Percentiles rank a stretch among this genome's conserved stretches.
These are phyloP conservation scores for Pseudogymnoascus verrucosus DNA, from an alignment of 2,329 filamentous ascomycete genomes.

Conservation along the genomic window DNA sequence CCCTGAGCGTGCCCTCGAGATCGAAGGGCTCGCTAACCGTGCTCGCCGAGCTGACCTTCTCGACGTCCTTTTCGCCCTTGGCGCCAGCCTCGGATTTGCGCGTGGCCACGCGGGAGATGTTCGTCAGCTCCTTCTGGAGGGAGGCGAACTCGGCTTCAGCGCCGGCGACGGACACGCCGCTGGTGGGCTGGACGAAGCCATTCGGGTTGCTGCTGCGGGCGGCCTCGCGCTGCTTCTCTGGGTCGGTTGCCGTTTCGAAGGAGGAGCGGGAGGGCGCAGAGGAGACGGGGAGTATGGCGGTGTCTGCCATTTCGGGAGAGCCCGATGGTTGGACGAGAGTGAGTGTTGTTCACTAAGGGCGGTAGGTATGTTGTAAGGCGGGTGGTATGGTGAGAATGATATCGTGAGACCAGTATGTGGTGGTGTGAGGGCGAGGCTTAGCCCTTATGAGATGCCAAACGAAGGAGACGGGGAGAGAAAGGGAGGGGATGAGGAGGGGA, in stretches of 20 bases:
- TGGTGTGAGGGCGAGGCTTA: neutral
- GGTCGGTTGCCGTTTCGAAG: neutral
- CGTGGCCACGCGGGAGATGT: constrained; percentile 44
- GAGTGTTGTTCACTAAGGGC: neutral
- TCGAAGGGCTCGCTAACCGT: constrained; percentile 56
- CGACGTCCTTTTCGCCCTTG: constrained; percentile 41
- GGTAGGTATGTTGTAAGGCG: neutral
- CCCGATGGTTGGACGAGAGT: neutral
- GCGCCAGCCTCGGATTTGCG: constrained; percentile 40
- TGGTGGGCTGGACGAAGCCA: constrained; percentile 33
- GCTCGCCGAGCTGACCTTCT: constrained; percentile 43
- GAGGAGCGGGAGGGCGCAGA: neutral
- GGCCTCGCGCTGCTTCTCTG: constrained; percentile 27
- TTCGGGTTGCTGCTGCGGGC: constrained; percentile 40
- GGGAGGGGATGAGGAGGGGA: neutral
- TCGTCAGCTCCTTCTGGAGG: constrained; percentile 53
- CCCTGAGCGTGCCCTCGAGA: constrained; percentile 64
- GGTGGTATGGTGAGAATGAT: neutral
- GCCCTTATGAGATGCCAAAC: neutral
- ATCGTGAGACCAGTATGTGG: neutral
- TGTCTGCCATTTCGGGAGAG: neutral
- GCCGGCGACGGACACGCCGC: constrained; percentile 54
- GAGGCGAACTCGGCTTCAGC: constrained; percentile 65
- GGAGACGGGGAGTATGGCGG: neutral
- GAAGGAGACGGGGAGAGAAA: neutral